Evolutionary conservation across 73 alveolate genomes (phyloP).

Genomic region (Paramecium bursaria): DNA sequence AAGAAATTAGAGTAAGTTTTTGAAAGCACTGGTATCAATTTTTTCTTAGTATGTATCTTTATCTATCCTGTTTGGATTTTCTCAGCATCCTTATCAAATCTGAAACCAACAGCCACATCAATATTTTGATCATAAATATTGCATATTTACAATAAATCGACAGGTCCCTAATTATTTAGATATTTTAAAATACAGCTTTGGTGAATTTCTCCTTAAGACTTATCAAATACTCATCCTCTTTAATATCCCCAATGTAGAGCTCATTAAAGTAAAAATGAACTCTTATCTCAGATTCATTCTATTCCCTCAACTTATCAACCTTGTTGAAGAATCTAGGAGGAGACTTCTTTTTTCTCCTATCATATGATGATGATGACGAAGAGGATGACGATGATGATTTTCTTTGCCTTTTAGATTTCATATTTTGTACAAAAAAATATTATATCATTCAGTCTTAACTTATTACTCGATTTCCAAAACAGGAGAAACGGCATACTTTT

Average conservation of each 20-base stretch:
- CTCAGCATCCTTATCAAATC: slow-evolving; percentile 41
- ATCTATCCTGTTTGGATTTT: slow-evolving; percentile 13
- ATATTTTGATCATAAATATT: slow-evolving; percentile 12
- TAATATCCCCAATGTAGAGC: slow-evolving; percentile 44
- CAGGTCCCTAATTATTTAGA: slow-evolving; percentile 52
- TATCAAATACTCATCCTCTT: slow-evolving; percentile 43
- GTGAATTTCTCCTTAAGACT: background rate
- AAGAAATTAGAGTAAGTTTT: slow-evolving; percentile 20
- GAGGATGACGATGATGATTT: slow-evolving; percentile 47
- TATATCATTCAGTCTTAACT: slow-evolving; percentile 54
- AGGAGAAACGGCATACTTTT: slow-evolving; percentile 68
- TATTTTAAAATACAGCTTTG: slow-evolving; percentile 38
- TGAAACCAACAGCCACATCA: slow-evolving; percentile 59
- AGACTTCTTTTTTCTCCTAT: background rate
- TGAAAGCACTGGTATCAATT: slow-evolving; percentile 4
- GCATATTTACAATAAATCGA: slow-evolving; percentile 24
- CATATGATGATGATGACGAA: slow-evolving; percentile 29
- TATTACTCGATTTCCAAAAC: slow-evolving; percentile 2
- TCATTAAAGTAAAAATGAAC: slow-evolving; percentile 41
- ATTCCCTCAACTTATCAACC: background rate
- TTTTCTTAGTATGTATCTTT: slow-evolving; percentile 7
- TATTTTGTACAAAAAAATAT: too few species aligned
- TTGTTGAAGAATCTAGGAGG: slow-evolving; percentile 16
- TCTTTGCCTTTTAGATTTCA: slow-evolving; percentile 28
- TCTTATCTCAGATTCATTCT: slow-evolving; percentile 16